Evolutionary conservation across 345 rosid species (phyloP).

Genomic region (Gossypium herbaceum): DNA sequence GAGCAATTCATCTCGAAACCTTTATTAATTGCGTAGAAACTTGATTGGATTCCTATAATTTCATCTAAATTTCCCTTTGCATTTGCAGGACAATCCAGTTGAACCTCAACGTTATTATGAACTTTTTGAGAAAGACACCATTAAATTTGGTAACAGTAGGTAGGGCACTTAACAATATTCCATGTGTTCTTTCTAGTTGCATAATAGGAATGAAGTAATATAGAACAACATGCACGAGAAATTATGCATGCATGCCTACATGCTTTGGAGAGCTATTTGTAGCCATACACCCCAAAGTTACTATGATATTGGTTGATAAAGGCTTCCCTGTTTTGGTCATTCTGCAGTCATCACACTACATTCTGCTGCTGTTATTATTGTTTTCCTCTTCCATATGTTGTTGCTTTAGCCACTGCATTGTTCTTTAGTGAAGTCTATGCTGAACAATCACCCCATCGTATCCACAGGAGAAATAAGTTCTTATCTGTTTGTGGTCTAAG

Average conservation of each 20-base stretch:
- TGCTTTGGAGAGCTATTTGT: not conserved
- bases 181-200: not conserved
- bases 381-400: not conserved
- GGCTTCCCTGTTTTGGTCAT: not conserved
- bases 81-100: constrained; percentile 69
- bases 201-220: not conserved
- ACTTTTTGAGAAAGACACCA: constrained; percentile 87
- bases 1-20: constrained; percentile 28
- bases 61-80: constrained; percentile 19
- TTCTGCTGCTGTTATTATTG: not conserved
- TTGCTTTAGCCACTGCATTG: not conserved
- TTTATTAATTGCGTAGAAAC: constrained; percentile 5
- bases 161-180: constrained; percentile 27
- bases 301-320: constrained; percentile 2
- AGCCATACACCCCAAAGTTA: not conserved
- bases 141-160: constrained; percentile 97
- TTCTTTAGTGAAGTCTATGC: not conserved
- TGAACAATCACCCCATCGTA: not conserved
- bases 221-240: not conserved
- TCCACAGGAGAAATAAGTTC: not conserved
- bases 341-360: not conserved
- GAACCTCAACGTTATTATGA: constrained; percentile 93
- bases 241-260: not conserved
- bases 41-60: constrained; percentile 11
- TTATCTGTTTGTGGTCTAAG: not conserved